These are phyloP conservation scores for Orychophragmus violaceus DNA, from an alignment of 345 rosid species.

Conservation along the genomic window DNA sequence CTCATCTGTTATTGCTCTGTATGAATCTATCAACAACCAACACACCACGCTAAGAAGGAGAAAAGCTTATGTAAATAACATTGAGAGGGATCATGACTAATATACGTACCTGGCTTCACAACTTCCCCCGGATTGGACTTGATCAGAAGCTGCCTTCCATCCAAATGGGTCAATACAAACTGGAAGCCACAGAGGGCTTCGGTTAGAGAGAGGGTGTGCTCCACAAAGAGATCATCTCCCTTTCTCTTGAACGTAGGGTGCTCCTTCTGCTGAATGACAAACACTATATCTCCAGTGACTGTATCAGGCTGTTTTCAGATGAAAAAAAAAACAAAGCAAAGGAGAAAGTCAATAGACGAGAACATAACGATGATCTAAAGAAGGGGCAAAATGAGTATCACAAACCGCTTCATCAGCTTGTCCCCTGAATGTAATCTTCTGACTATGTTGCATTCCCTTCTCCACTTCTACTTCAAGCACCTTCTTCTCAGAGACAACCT, in stretches of 20 bases:
- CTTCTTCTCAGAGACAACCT: background rate
- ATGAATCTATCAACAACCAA: constrained; percentile 43
- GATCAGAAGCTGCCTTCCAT: constrained; percentile 70
- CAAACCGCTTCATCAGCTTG: constrained; percentile 90
- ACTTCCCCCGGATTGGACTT: constrained; percentile 33
- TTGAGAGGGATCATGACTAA: background rate
- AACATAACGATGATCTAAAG: background rate
- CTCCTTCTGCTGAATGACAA: constrained; percentile 82
- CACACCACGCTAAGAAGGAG: background rate
- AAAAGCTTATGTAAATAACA: background rate
- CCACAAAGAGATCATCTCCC: constrained; percentile 80
- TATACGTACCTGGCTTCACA: constrained; percentile 67
- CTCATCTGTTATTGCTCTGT: constrained; percentile 79
- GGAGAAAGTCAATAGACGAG: background rate
- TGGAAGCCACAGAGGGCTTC: constrained; percentile 94
- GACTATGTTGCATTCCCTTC: constrained; percentile 86
- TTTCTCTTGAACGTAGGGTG: constrained; percentile 78
- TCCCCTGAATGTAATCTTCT: constrained; percentile 82
- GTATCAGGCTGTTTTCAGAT: constrained; percentile 71
- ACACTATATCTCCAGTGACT: constrained; percentile 73
- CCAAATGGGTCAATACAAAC: constrained; percentile 68
- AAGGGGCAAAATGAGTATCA: background rate
- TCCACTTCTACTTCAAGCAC: constrained; percentile 40
- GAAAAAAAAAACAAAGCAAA: too few relatives aligned
- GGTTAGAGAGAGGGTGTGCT: constrained; percentile 65